Evolutionary conservation across 1,284 basidiomycete species (phyloP).

Genomic region (Ustilago esculenta): DNA sequence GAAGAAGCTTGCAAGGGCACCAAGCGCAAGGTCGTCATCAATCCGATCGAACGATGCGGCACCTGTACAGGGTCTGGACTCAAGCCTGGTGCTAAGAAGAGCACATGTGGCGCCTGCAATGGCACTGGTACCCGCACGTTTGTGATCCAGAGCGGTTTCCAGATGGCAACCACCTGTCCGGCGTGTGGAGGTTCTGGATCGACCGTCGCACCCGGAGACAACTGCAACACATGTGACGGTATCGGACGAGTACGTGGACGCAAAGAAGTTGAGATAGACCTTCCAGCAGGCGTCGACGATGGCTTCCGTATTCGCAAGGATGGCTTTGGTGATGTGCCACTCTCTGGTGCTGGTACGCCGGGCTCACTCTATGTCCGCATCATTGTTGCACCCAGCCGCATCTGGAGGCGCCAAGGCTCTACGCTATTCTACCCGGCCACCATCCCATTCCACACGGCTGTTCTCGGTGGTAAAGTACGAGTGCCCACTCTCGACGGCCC

Average conservation of each 20-base stretch:
- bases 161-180: constrained; percentile 92
- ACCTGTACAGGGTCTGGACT: constrained; percentile 88
- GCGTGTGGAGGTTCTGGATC: constrained; percentile 85
- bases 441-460: constrained; percentile 89
- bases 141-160: constrained; percentile 92
- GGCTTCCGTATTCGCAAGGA: constrained; percentile 91
- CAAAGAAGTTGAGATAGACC: constrained; percentile 82
- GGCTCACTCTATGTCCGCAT: constrained; percentile 92
- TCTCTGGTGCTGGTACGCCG: constrained; percentile 73
- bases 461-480: constrained; percentile 89
- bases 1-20: constrained; percentile 92
- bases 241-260: constrained; percentile 85
- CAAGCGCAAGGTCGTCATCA: constrained; percentile 79
- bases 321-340: constrained; percentile 84
- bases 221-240: constrained; percentile 85
- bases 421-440: constrained; percentile 91
- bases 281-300: constrained; percentile 87
- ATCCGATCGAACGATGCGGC: constrained; percentile 83
- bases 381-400: constrained; percentile 81
- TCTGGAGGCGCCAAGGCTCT: constrained; percentile 89
- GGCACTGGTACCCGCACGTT: constrained; percentile 90
- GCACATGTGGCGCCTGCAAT: constrained; percentile 81
- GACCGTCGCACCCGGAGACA: constrained; percentile 79
- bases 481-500: constrained; percentile 96
- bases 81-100: constrained; percentile 84